Base-by-base conservation (phyloP, 108 stramenopile genomes). In the Conticribra weissflogii region DNA sequence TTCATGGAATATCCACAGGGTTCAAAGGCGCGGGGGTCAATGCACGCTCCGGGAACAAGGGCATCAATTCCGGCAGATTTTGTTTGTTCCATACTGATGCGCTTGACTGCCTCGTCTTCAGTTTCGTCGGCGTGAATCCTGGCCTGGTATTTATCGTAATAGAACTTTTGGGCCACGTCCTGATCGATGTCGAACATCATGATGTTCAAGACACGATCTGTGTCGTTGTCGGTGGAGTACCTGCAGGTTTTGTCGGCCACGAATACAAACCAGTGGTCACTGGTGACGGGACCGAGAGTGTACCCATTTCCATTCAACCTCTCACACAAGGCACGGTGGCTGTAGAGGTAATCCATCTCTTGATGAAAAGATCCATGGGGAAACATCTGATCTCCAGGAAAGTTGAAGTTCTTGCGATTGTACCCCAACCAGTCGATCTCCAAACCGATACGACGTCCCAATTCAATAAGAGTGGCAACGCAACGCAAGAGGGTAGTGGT, bases 131-230 rank as follows among this genome's bases (percentile, higher is more conserved):
- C 62, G 12, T 81, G 85, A 45, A 83, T 81, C 25, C 63, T 72
- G n/a, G 66, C 75, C 34, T 85, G 74, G 65, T 93, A 94, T 52
- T 81, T 56, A 23, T 94, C 80, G 65, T 89, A 87, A 72, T 96
- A 93, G 78, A 99, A 99, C 44, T 86, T 66, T 15, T 86, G 66
- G 15, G 95, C 94, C 14, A 95, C 87, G 44, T 88, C 82, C 58
- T 93, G 86, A 66, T 97, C 96, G 69, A 99, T 93, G 68, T 99
- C 99, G 78, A 98, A 99, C 99, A 99, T 99, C 99, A 99, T 99
- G 59, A 99, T 97, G 87, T 99, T 98, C 55, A 99, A 76, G 9
- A 96, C 97, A 56, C 98, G 88, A 57, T 99, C 99, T 16, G 97
- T 98, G 32, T 93, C 87, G 17, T 80, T 68, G 21, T 92, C 89